These are phyloP conservation scores for Cochlearia excelsa DNA, from an alignment of 345 rosid species.

Conservation along the genomic window DNA sequence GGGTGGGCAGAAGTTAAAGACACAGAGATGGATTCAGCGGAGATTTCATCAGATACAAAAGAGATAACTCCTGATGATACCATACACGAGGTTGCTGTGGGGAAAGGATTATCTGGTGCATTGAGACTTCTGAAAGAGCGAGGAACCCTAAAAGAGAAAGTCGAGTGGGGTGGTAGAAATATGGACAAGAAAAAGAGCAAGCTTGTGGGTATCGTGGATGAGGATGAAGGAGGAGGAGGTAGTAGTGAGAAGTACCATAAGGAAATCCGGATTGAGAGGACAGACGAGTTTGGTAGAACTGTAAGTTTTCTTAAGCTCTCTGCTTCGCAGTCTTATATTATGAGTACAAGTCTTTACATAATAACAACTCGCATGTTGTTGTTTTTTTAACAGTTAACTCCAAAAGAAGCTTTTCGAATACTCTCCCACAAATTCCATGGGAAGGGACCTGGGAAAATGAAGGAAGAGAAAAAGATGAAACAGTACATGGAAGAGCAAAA, in stretches of 20 bases:
- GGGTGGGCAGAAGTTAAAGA: conserved; percentile 66
- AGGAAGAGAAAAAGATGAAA: conserved; percentile 94
- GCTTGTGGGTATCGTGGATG: conserved; percentile 75
- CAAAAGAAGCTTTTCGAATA: conserved; percentile 80
- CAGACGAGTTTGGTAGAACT: conserved; percentile 91
- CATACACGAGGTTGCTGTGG: conserved; percentile 83
- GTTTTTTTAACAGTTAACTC: conserved; percentile 59
- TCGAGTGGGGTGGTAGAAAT: conserved; percentile 98
- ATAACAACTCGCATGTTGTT: too few species aligned
- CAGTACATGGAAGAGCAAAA: conserved; percentile 89
- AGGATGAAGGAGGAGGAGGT: conserved; percentile 42
- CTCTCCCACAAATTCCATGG: conserved; percentile 96
- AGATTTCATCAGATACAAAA: conserved; percentile 49
- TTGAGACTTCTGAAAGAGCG: conserved; percentile 78
- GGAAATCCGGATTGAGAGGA: conserved; percentile 83
- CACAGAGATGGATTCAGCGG: conserved; percentile 44
- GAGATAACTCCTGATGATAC: conserved; percentile 71
- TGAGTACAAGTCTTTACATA: too few species aligned
- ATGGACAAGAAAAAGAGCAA: conserved; percentile 99
- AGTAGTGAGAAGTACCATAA: conserved; percentile 50
- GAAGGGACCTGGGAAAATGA: conserved; percentile 97
- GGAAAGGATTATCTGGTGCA: conserved; percentile 89
- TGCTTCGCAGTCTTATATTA: conserved; percentile 7
- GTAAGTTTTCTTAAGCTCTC: conserved; percentile 55
- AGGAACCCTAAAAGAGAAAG: conserved; percentile 84